Percentiles rank a stretch among this genome's conserved stretches.
phyloP scores from a whole-genome alignment of 2,329 filamentous ascomycete genomes.

The Pseudophaeomoniella oleicola region DNA sequence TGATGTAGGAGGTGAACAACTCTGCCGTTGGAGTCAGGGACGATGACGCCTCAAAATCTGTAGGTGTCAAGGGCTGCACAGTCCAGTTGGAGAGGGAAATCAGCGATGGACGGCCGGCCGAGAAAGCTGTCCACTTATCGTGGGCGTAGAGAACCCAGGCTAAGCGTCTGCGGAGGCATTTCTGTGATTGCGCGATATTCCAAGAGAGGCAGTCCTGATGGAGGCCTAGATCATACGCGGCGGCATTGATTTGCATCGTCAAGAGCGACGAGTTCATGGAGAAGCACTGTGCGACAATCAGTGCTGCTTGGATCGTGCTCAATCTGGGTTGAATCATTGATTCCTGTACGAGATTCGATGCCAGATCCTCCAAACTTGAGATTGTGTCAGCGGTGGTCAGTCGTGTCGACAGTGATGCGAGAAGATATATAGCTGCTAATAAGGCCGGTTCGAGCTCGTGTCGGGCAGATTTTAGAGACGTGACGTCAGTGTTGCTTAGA shows the following conservation, averaged over 20 bases:
- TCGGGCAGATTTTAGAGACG: slow-evolving; percentile 21
- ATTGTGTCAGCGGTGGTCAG: slow-evolving; percentile 20
- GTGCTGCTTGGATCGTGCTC: slow-evolving; percentile 27
- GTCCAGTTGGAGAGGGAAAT: slow-evolving; percentile 60
- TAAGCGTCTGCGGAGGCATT: slow-evolving; percentile 66
- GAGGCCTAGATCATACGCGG: slow-evolving; percentile 73
- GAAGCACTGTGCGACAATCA: slow-evolving; percentile 28
- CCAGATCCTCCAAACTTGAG: neutral
- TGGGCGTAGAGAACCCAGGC: slow-evolving; percentile 91
- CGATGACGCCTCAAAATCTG: slow-evolving; percentile 19
- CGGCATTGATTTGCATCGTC: slow-evolving; percentile 74
- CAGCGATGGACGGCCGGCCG: slow-evolving; percentile 74
- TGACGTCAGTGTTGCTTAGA: slow-evolving; percentile 26
- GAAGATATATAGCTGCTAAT: slow-evolving; percentile 36
- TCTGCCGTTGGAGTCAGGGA: slow-evolving; percentile 1
- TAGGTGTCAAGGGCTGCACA: slow-evolving; percentile 34
- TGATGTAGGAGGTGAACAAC: slow-evolving; percentile 35
- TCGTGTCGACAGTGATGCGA: slow-evolving; percentile 74
- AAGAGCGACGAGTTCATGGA: slow-evolving; percentile 52
- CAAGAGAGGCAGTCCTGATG: slow-evolving; percentile 77
- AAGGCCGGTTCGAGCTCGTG: slow-evolving; percentile 1
- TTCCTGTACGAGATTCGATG: neutral
- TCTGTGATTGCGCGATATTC: slow-evolving; percentile 82
- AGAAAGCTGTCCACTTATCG: slow-evolving; percentile 86
- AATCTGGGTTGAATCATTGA: slow-evolving; percentile 46